Evolutionary conservation across 192 early-diverging fungal species (phyloP).

Genomic region (Glomus cerebriforme): DNA sequence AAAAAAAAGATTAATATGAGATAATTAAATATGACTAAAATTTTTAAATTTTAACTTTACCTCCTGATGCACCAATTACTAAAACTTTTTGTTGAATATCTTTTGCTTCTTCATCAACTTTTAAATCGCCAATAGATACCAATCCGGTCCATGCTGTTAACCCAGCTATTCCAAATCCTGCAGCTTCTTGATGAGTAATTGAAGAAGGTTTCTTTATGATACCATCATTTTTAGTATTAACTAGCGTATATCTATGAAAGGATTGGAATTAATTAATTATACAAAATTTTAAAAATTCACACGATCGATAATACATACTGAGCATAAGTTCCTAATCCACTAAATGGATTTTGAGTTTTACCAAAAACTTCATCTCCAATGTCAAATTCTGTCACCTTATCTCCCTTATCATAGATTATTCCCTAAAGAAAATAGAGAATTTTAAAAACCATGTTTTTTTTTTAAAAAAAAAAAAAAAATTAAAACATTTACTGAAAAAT

Average conservation of each 20-base stretch:
- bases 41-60: constrained; percentile 2
- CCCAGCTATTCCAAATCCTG: not conserved
- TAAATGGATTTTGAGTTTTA: not conserved
- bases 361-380: constrained; percentile 44
- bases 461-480: not conserved
- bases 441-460: constrained; percentile 20
- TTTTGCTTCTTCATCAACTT: constrained; percentile 9
- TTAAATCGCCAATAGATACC: not conserved
- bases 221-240: not conserved
- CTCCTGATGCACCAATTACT: constrained; percentile 55
- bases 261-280: not conserved
- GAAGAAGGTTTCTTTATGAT: not conserved
- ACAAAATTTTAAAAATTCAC: not conserved
- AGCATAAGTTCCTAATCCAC: not conserved
- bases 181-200: constrained; percentile 7
- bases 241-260: not conserved
- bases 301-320: constrained; percentile 24
- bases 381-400: constrained; percentile 30
- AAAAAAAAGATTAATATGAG: not conserved
- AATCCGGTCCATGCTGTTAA: not conserved
- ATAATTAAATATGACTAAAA: not conserved
- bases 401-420: constrained; percentile 35
- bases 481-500: constrained; percentile 16
- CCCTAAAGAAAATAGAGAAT: constrained; percentile 33
- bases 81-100: constrained; percentile 38